These are phyloP conservation scores for Leishmania amazonensis DNA, from an alignment of 208 protist genomes.

Conservation along the genomic window DNA sequence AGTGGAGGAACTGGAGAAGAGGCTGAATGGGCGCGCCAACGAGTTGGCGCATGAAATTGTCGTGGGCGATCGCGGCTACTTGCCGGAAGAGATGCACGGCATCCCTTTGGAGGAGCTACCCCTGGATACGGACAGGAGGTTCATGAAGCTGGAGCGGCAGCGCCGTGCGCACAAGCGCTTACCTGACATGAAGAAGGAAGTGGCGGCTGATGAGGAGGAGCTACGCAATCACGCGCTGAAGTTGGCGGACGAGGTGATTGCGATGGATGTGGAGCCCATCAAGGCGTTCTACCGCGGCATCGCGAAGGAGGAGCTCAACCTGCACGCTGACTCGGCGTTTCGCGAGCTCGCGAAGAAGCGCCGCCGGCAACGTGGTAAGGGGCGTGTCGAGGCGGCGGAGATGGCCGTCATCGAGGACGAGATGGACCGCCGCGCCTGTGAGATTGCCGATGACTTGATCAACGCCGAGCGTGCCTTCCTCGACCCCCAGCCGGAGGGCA, in stretches of 20 bases:
- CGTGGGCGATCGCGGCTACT: conserved; percentile 37
- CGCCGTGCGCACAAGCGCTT: conserved; percentile 54
- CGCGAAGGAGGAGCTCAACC: conserved; percentile 67
- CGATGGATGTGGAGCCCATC: conserved; percentile 57
- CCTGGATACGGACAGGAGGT: conserved; percentile 67
- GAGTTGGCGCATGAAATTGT: conserved; percentile 52
- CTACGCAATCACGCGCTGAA: conserved; percentile 45
- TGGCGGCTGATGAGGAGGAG: conserved; percentile 51
- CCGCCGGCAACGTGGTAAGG: conserved; percentile 32
- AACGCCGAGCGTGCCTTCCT: conserved; percentile 76
- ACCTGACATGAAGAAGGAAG: conserved; percentile 39
- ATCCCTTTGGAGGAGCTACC: conserved; percentile 71
- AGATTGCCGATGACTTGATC: conserved; percentile 84
- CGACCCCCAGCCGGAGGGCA: conserved; percentile 81
- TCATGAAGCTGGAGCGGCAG: conserved; percentile 57
- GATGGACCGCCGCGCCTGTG: conserved; percentile 69
- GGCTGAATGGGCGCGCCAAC: conserved; percentile 56
- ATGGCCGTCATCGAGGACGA: conserved; percentile 71
- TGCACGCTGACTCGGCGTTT: conserved; percentile 72
- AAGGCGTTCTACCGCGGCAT: conserved; percentile 65
- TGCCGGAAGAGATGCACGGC: conserved; percentile 56
- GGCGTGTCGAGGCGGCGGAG: conserved; percentile 46
- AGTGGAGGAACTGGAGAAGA: conserved; percentile 43
- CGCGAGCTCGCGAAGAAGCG: conserved; percentile 51
- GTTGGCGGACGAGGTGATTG: conserved; percentile 65